Evolutionary conservation across 176 grass and related monocot genomes (phyloP), one percentile per base, ranked within the genome.

Genomic region (Rhynchospora pubera): DNA sequence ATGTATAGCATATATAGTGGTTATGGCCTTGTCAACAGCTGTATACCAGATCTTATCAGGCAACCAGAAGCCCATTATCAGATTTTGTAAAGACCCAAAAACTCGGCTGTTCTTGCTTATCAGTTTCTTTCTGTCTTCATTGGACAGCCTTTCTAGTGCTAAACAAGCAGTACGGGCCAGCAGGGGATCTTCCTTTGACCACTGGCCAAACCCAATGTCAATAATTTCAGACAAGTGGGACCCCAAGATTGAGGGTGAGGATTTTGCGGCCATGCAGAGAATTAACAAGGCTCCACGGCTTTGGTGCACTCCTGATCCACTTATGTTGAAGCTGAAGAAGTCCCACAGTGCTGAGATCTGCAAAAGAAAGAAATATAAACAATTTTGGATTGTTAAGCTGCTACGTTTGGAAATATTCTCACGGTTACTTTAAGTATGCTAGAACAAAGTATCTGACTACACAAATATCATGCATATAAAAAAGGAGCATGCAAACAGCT

Each of bases 151-250:
- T 65, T 98, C 90, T 55, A 98, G 85, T 12, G 92, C 92, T 78
- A 93, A 75, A 81, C 95, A 98, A 62, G 95, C 90, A 65, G 90
- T 94, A 89, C 92, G 90, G 83, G 92, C 95, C 84, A 97, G 90
- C 50, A 97, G 89, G 85, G 92, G 87, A 22, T 97, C 95, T 81
- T 97, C 90, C 68, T 94, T 97, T 86, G 95, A 90, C 95, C 92
- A 97, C 57, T 87, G 86, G 28, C 95, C 92, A 83, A 97, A 94
- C n/a, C 95, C 95, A 84, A 97, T 94, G 78, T 97, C 95, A 60
- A 97, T 75, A 86, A 97, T 97, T 86, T 97, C 95, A 87, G 90
- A 89, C 85, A 97, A 69, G 81, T 94, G 95, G 28, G 87, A 65
- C 78, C 90, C 82, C 83, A 94, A 80, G 86, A 97, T 89, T 63